phyloP scores from a whole-genome alignment of 768 basidiomycete genomes.

The Boletus huronensis region DNA sequence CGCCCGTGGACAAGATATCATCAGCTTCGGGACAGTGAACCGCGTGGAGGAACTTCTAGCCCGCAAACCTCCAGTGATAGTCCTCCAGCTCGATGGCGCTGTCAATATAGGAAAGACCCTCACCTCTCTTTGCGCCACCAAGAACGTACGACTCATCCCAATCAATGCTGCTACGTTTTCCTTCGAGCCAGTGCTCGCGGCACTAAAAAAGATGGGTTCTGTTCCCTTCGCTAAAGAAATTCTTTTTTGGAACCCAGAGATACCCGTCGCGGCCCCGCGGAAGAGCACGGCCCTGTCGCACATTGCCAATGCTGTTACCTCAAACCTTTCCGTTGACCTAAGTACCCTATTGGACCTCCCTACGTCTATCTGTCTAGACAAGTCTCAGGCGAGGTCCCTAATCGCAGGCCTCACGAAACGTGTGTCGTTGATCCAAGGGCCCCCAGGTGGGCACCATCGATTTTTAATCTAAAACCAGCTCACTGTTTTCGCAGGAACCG shows the following conservation, averaged over 20 bases:
- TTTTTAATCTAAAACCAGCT: neutral
- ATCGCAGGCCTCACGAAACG: slow-evolving; percentile 49
- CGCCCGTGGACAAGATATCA: slow-evolving; percentile 43
- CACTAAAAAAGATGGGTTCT: slow-evolving; percentile 41
- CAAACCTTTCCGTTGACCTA: slow-evolving; percentile 40
- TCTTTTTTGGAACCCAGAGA: slow-evolving; percentile 45
- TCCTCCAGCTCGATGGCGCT: slow-evolving; percentile 50
- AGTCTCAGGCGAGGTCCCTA: slow-evolving; percentile 45
- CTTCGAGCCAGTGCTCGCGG: slow-evolving; percentile 55
- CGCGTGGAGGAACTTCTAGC: slow-evolving; percentile 54
- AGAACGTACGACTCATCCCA: slow-evolving; percentile 44
- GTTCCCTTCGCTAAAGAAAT: slow-evolving; percentile 52
- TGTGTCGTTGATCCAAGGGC: slow-evolving; percentile 65
- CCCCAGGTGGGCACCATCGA: slow-evolving; percentile 46
- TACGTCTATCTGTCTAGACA: slow-evolving; percentile 45
- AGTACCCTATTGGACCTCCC: slow-evolving; percentile 32
- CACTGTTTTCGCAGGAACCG: slow-evolving; percentile 46
- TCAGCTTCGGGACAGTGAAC: slow-evolving; percentile 52
- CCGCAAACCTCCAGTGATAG: slow-evolving; percentile 43
- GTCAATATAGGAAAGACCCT: slow-evolving; percentile 38
- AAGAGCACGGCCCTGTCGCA: slow-evolving; percentile 5
- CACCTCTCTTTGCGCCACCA: slow-evolving; percentile 31
- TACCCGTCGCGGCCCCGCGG: neutral
- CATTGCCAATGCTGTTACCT: slow-evolving; percentile 23
- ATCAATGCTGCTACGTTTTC: slow-evolving; percentile 59